Evolutionary conservation across 129 eudicot genomes (phyloP), one percentile per base, ranked within the genome.

Genomic region (Apium graveolens): DNA sequence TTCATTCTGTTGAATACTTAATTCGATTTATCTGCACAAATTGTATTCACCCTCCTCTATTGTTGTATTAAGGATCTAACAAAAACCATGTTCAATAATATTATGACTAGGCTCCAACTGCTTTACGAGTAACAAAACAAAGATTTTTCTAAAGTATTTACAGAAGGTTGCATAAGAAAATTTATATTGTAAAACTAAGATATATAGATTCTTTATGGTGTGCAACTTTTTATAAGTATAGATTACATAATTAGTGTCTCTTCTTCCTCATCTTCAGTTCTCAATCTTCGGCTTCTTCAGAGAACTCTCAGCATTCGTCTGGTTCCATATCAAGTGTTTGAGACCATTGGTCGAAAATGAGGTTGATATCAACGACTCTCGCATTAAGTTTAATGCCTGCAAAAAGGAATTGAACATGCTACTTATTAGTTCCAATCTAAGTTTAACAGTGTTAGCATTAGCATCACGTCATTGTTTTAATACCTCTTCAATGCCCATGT

Each of bases 401-500:
- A 44, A 4, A 44, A 49, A 17, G 8, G 18, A 46, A 49, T 16
- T 18, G 57, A 49, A 17, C 57, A 49, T 49, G 93, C 24, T 17
- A 49, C 57, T 17, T 48, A 21, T 48, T 21, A n/a, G 24, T 49
- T 24, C 34, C 34, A 24, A 62, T n/a, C 29, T 9, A 62, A 62
- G 34, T 49, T 18, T 49, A 49, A 49, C 24, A 49, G 57, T 17
- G 18, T n/a, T 17, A 49, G 18, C 8, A 49, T 49, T 49, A 49
- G 24, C 20, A 49, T 49, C 57, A 49, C 0, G 57, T 49, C 20
- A 49, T 17, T 49, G n/a, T 49, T 49, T 49, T 4, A 0, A 49
- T 3, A 71, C 69, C 5, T 86, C 81, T 4, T 83, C 79, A 24
- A 57, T 75, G 57, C 85, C 84, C 8, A 86, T 77, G 53, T 29